Conservation (phyloP, 2,329 filamentous ascomycete species). For the Xylariaceae sp. region DNA sequence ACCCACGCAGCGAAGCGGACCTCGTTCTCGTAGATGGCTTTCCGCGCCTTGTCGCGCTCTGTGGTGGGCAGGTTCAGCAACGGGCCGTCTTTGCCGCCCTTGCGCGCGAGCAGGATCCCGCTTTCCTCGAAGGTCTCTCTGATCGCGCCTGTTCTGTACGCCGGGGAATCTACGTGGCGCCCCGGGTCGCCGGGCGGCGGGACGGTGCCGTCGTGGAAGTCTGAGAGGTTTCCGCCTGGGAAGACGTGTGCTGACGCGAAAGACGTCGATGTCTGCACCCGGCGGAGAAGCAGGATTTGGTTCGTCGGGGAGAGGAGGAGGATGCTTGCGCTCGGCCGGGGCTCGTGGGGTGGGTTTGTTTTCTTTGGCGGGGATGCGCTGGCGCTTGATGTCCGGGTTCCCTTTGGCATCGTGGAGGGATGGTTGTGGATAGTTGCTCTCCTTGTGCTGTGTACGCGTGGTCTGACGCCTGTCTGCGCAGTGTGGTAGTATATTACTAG, state of each 20-base stretch:
- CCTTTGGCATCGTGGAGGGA: slow-evolving; percentile 2
- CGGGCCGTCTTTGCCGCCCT: slow-evolving; percentile 39
- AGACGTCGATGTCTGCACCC: slow-evolving; percentile 74
- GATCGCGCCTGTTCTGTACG: slow-evolving; percentile 79
- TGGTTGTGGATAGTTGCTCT: not conserved
- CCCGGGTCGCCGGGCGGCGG: slow-evolving; percentile 43
- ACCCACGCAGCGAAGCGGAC: slow-evolving; percentile 66
- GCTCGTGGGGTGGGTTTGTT: slow-evolving; percentile 29
- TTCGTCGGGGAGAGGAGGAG: slow-evolving; percentile 82
- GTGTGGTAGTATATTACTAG: not conserved
- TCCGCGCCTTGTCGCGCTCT: slow-evolving; percentile 62
- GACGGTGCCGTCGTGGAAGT: slow-evolving; percentile 66
- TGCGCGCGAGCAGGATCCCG: slow-evolving; percentile 47
- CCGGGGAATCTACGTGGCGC: slow-evolving; percentile 65
- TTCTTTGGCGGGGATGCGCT: not conserved
- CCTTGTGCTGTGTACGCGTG: not conserved
- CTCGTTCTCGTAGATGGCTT: slow-evolving; percentile 62
- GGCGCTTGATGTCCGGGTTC: slow-evolving; percentile 6
- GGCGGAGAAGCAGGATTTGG: slow-evolving; percentile 81
- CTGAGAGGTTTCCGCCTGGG: slow-evolving; percentile 79
- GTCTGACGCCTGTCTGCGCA: not conserved
- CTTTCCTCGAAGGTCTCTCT: slow-evolving; percentile 95
- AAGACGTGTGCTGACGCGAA: slow-evolving; percentile 95
- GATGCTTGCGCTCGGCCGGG: slow-evolving; percentile 55
- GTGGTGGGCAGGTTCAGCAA: slow-evolving; percentile 58